A percentile compares a stretch with the other conserved stretches of the same genome.
Evolutionary conservation across 2,329 filamentous ascomycete genomes (phyloP).

Genomic region (Bimuria novae-zelandiae): DNA sequence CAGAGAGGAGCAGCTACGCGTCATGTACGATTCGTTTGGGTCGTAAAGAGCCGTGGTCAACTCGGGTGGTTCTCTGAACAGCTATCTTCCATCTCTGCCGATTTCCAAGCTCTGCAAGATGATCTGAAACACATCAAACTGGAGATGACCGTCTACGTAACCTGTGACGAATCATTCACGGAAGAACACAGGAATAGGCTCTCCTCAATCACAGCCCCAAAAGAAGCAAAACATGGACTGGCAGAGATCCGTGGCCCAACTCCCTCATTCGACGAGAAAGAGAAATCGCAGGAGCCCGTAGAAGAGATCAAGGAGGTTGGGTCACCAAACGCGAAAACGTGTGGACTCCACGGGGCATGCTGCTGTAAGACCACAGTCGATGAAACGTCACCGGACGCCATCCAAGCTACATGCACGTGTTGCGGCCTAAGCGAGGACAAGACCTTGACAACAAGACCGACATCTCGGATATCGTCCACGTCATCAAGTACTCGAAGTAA

Average conservation of each 20-base stretch:
- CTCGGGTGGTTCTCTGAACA: conserved; percentile 59
- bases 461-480: conserved; percentile 18
- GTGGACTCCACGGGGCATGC: conserved; percentile 45
- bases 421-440: conserved; percentile 5
- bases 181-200: conserved; percentile 45
- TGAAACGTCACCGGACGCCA: conserved; percentile 37
- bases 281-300: conserved; percentile 22
- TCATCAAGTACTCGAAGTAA: conserved; percentile 18
- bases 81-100: conserved; percentile 51
- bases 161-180: conserved; percentile 56
- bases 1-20: conserved; percentile 49
- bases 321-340: conserved; percentile 23
- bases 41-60: conserved; percentile 60
- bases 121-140: conserved; percentile 49
- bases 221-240: conserved; percentile 18
- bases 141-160: conserved; percentile 60
- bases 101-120: conserved; percentile 49
- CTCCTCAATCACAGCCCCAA: conserved; percentile 27
- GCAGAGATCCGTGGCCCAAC: conserved; percentile 25
- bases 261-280: conserved; percentile 24
- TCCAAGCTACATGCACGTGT: conserved; percentile 24
- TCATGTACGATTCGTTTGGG: conserved; percentile 61
- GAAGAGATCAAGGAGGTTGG: conserved; percentile 31
- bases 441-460: conserved; percentile 11
- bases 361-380: conserved; percentile 56